Evolutionary conservation across 345 rosid genomes (phyloP), one percentile per base, ranked within the genome.

Genomic region (Syzygium jambos): DNA sequence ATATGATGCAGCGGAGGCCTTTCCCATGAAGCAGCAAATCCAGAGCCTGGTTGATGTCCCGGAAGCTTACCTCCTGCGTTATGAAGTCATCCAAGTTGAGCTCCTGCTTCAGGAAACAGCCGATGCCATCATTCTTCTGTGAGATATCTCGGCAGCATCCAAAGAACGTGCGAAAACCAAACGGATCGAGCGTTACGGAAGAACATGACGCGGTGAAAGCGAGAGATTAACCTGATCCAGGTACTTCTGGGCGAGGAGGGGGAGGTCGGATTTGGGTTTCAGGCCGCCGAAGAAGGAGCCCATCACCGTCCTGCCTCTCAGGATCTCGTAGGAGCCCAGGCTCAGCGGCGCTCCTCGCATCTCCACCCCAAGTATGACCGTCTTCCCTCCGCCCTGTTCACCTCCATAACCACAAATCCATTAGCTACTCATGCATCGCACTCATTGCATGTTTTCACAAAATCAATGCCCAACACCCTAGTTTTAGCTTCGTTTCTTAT

Each of bases 301-400:
- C 5, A 86, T 22, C 3, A 94, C 84, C 83, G 88, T 93, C 89
- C 84, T 92, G 87, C 96, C 96, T 52, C 6, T 86, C 9, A 94
- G 88, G 30, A 94, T 65, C 80, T 91, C 95, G 46, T 86, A 78
- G 55, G 90, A 84, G 53, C 59, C 73, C 78, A 95, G 16, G 29
- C 87, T 87, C 49, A 94, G 6, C 41, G 94, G 93, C 27, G 86
- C 21, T 2, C 86, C 89, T 4, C 89, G 54, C 90, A 87, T 86
- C 87, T 91, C 94, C 88, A 92, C 86, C 51, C 98, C 98, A 30
- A 95, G 61, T 68, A 94, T 91, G 88, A 95, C 91, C 41, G 96
- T 93, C 91, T 93, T 95, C 25, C 98, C 96, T 88, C 92, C 91
- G 9, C 96, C 98, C 96, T 95, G 61, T 21, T 83, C 86, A 53